Evolutionary conservation across 176 grass and related monocot genomes (phyloP).

Genomic region (Oryza brachyantha): DNA sequence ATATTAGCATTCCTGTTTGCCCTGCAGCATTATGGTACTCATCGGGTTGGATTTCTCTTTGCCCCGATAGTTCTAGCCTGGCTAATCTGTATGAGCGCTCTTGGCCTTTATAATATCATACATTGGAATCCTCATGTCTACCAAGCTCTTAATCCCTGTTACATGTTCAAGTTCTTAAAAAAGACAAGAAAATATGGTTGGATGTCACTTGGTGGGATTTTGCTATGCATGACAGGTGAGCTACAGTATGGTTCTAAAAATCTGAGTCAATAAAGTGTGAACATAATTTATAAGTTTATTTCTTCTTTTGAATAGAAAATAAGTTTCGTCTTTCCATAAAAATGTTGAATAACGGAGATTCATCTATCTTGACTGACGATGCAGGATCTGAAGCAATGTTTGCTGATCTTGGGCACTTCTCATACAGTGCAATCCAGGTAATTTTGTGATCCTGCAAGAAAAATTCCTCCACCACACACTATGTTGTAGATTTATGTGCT

Average conservation of each 20-base stretch:
- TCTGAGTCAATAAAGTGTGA: background rate
- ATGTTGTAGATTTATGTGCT: background rate
- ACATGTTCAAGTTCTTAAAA: slow-evolving; percentile 93
- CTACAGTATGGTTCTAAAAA: slow-evolving; percentile 3
- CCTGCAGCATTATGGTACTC: slow-evolving; percentile 94
- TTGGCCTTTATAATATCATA: slow-evolving; percentile 91
- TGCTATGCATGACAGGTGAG: slow-evolving; percentile 95
- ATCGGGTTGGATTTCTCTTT: slow-evolving; percentile 81
- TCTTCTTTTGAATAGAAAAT: background rate
- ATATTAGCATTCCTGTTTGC: slow-evolving; percentile 88
- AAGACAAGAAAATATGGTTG: slow-evolving; percentile 93
- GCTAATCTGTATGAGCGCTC: slow-evolving; percentile 82
- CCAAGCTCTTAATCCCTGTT: slow-evolving; percentile 74
- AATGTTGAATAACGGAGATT: background rate
- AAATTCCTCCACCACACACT: background rate
- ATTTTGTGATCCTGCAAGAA: background rate
- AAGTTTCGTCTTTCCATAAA: background rate
- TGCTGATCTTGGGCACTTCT: slow-evolving; percentile 97
- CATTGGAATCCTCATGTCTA: slow-evolving; percentile 91
- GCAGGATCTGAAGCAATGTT: slow-evolving; percentile 99
- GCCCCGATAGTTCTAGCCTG: slow-evolving; percentile 87
- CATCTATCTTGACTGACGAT: background rate
- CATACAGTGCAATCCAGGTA: slow-evolving; percentile 94
- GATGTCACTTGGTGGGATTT: slow-evolving; percentile 99
- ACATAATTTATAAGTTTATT: background rate